Conservation (phyloP, 1,284 basidiomycete species). For the Papiliotrema nemorosa region DNA sequence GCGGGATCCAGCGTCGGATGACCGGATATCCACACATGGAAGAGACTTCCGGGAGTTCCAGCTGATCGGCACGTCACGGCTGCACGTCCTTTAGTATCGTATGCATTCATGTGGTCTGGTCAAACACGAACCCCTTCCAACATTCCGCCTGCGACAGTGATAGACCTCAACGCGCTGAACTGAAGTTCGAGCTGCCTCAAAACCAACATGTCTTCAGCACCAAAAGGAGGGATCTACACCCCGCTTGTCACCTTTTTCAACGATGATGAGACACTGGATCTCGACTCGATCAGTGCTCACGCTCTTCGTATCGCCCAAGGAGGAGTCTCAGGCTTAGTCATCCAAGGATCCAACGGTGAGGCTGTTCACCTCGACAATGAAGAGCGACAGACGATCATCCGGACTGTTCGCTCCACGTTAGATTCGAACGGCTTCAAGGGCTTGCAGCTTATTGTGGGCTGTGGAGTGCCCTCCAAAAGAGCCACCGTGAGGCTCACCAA, state of each 20-base stretch:
- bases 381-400: constrained; percentile 13
- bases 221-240: not conserved
- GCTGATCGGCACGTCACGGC: too few relatives aligned
- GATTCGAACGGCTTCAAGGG: constrained; percentile 7
- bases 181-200: too few relatives aligned
- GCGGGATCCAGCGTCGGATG: not conserved
- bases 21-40: too few relatives aligned
- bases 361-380: constrained; percentile 28
- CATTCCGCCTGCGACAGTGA: too few relatives aligned
- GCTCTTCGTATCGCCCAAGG: constrained; percentile 8
- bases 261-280: constrained; percentile 6
- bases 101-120: too few relatives aligned
- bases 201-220: not conserved
- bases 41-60: too few relatives aligned
- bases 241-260: constrained; percentile 1
- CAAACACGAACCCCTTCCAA: too few relatives aligned
- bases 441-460: constrained; percentile 14
- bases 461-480: constrained; percentile 7
- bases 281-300: constrained; percentile 6
- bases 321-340: constrained; percentile 22
- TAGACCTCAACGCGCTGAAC: too few relatives aligned
- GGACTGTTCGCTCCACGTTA: constrained; percentile 8
- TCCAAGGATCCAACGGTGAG: constrained; percentile 35
- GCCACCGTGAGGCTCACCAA: constrained; percentile 6
- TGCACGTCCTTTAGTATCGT: too few relatives aligned